Evolutionary conservation across 768 basidiomycete species (phyloP), one percentile per base, ranked within the genome.

Genomic region (Suillus fuscotomentosus): DNA sequence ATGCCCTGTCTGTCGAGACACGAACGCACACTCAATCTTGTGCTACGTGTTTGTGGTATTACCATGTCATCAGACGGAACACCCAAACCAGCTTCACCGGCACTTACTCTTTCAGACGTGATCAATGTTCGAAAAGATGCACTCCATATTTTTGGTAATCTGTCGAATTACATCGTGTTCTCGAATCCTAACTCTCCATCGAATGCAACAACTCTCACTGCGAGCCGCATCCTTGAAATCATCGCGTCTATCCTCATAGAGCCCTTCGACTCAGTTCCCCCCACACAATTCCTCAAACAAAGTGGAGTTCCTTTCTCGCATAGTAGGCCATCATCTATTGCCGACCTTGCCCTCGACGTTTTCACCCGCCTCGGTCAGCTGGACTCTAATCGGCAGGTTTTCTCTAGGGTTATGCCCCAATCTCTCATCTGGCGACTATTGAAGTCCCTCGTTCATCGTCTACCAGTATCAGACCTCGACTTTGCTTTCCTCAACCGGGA

Each of bases 391-490:
- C 89, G 97, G 31, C 85, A 88, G 67, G 78, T 89, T 38, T 80
- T 97, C 59, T 82, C 89, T 20, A 78, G 82, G 47, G 79, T 84
- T 15, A 79, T 96, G 10, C 84, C 91, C 2, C 76, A 82, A 57
- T 69, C 76, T 5, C 84, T 85, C 68, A 73, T 95, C 43, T 85
- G 86, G 80, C 71, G 74, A 54, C 75, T 94, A 41, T 86, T 97
- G 69, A 82, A 84, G 57, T 82, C 86, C 8, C 84, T 97, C 17
- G 83, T 96, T 63, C 88, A 89, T 70, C 87, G 95, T 53, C 83
- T 98, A n/a, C 97, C 97, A 6, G 75, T 97, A 55, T 75, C 84
- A 31, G 89, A 92, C 63, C 74, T 81, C 20, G 95, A 97, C 76
- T 92, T 93, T 73, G 77, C 87, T 70, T 76, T 90, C 66, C 76